A percentile compares a stretch with the other conserved stretches of the same genome.
Evolutionary conservation across 2,329 filamentous ascomycete genomes (phyloP).

Genomic region (Zarea fungicola): DNA sequence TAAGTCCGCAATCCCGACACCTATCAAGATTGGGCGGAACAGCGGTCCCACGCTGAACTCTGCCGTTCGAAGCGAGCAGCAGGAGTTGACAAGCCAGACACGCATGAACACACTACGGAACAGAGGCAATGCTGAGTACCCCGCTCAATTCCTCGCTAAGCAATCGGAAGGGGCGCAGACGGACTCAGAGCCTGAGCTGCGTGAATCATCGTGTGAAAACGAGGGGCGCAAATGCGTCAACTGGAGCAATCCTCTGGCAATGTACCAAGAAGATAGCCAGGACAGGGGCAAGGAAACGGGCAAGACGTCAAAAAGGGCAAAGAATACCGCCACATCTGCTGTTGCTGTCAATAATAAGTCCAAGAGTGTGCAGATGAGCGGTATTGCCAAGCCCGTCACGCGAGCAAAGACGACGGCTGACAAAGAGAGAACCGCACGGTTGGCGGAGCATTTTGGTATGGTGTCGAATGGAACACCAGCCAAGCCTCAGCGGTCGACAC

Average conservation of each 20-base stretch:
- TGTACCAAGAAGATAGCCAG: conserved; percentile 20
- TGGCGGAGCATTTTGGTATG: conserved; percentile 29
- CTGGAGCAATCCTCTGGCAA: conserved; percentile 30
- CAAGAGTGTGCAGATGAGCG: conserved; percentile 18
- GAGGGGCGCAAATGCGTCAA: conserved; percentile 26
- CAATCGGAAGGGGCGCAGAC: conserved; percentile 20
- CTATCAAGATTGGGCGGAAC: conserved; percentile 28
- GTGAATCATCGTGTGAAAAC: conserved; percentile 14
- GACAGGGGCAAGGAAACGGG: conserved; percentile 21
- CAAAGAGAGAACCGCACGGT: conserved; percentile 23
- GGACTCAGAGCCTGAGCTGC: conserved; percentile 18
- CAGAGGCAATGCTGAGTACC: conserved; percentile 30
- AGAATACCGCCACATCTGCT: too few relatives aligned
- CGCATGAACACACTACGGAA: conserved; percentile 31
- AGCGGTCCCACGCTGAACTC: conserved; percentile 19
- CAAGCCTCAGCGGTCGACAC: conserved; percentile 18
- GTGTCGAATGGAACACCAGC: conserved; percentile 30
- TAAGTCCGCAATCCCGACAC: conserved; percentile 31
- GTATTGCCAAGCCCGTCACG: conserved; percentile 25
- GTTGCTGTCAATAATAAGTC: too few relatives aligned
- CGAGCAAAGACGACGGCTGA: conserved; percentile 18
- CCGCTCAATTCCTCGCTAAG: conserved; percentile 29
- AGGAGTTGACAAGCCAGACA: conserved; percentile 26
- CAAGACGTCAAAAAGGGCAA: conserved; percentile 13
- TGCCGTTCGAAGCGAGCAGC: conserved; percentile 25